Evolutionary conservation across 805 yeast genomes (phyloP), one percentile per base, ranked within the genome.

Genomic region (Kuraishia ogatae): DNA sequence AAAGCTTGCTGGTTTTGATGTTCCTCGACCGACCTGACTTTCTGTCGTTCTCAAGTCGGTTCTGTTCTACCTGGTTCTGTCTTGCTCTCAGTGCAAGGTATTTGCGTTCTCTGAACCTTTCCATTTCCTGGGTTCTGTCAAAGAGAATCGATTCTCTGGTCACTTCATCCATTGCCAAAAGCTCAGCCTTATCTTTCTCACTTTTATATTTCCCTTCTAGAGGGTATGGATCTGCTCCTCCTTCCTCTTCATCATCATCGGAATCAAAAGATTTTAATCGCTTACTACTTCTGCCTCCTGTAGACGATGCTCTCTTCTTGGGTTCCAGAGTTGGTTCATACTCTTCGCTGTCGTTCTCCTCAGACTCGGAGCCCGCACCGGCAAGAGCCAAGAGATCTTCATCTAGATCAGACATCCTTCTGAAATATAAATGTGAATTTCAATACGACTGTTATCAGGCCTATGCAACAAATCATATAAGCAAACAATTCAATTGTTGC

Each of bases 381-480:
- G 99, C 99, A 64, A 94, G 81, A 21, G 97, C 98, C 66, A 93
- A 81, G 73, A 94, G 80, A 80, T 94, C 99, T 69, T 93, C 98
- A 68, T 92, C 55, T 20, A 90, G 82, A 67, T 83, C 96, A 58
- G 92, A 85, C 96, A 88, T 88, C 19, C 13, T 39, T 22, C 10
- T 22, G 29, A 26, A 26, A 26, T 6, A 26, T 26, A 26, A 6
- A 26, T 26, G 29, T 26, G 29, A 6, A 10, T 26, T 10, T 6
- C 5, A 10, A 10, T 26, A 26, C 8, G 10, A 26, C 10, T 26
- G 29, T 10, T 26, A 26, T 26, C 29, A 26, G n/a, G n/a, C n/a
- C n/a, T n/a, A n/a, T n/a, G n/a, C n/a, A n/a, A n/a, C n/a, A 26
- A 26, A 6, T 5, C 10, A 10, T 26, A 26, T 26, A 26, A 26